Conservation (phyloP, 2,329 filamentous ascomycete genomes). For the Lecanicillium sp. region DNA sequence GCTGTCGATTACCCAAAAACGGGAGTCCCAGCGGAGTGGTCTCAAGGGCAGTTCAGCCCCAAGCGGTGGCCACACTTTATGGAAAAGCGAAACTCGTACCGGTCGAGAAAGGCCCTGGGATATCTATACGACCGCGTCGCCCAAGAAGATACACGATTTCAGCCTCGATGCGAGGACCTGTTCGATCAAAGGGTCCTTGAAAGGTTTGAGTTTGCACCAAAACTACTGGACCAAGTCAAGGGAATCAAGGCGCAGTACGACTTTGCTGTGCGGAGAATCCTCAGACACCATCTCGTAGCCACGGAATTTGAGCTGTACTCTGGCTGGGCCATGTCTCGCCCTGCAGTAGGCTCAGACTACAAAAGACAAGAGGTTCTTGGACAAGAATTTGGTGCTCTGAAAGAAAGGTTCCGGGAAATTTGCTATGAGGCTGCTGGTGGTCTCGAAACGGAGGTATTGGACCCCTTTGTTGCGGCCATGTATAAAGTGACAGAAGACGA, state of each 20-base stretch:
- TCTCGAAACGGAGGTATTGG: constrained; percentile 47
- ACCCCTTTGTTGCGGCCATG: constrained; percentile 75
- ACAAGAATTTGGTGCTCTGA: constrained; percentile 55
- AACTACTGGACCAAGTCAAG: constrained; percentile 48
- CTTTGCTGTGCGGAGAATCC: constrained; percentile 63
- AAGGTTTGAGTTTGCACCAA: constrained; percentile 47
- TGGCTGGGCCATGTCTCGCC: constrained; percentile 71
- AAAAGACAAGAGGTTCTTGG: constrained; percentile 81
- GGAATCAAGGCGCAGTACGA: constrained; percentile 74
- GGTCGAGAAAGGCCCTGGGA: constrained; percentile 66
- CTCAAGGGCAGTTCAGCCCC: constrained; percentile 46
- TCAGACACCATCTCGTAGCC: constrained; percentile 73
- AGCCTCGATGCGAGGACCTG: constrained; percentile 58
- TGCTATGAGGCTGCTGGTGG: constrained; percentile 60
- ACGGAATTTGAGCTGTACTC: constrained; percentile 93
- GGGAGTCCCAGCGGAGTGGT: constrained; percentile 66
- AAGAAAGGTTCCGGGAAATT: constrained; percentile 56
- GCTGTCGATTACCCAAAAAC: constrained; percentile 95
- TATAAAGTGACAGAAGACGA: constrained; percentile 75
- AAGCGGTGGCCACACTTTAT: constrained; percentile 79
- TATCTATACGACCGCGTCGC: constrained; percentile 70
- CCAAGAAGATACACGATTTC: constrained; percentile 51
- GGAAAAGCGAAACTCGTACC: constrained; percentile 60
- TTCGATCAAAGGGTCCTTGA: constrained; percentile 72
- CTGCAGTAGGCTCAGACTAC: constrained; percentile 66